Evolutionary conservation across 306 rosid genomes (phyloP), one percentile per base, ranked within the genome.

Genomic region (Echinosophora koreensis): DNA sequence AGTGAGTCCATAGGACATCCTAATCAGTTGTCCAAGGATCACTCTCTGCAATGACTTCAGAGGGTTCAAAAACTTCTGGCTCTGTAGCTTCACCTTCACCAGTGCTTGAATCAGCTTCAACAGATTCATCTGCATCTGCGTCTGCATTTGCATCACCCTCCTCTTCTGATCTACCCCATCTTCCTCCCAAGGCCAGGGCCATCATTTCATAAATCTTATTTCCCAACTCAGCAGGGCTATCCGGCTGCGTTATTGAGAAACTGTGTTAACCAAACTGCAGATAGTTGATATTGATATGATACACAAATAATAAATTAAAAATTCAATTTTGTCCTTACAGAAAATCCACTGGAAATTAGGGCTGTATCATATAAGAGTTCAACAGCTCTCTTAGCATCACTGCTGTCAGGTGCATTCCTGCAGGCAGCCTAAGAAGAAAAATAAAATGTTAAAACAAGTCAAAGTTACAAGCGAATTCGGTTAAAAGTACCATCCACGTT

Each of bases 201-300:
- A 96, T 96, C 98, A 96, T 91, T 86, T 91, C 99, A 32, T 96
- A 96, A 30, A 92, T 92, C 85, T 96, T 96, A 76, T 72, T 88
- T 75, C 99, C 97, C 87, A 92, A 77, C 77, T 95, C 99, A 0
- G 97, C 97, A 6, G 99, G 99, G 86, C 99, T 95, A 76, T 95
- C 99, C 3, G 99, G 97, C 99, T 95, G 96, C 85, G 71, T 47
- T 12, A 51, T 69, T 35, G 12, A 50, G 32, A 70, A 32, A 63
- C 11, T 16, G 61, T 44, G 78, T 59, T 57, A 54, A 66, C 65
- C 58, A 34, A 74, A 39, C 67, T 34, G 17, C 16, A 44, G 5
- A 47, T 47, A 28, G 37, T 46, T 4, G 2, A 62, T 22, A 9
- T n/a, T 4, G 3, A 58, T 27, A 8, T 15, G 22, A 35, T 42